These are phyloP conservation scores for Suillus bovinus DNA, from an alignment of 768 basidiomycete species.

Conservation along the genomic window DNA sequence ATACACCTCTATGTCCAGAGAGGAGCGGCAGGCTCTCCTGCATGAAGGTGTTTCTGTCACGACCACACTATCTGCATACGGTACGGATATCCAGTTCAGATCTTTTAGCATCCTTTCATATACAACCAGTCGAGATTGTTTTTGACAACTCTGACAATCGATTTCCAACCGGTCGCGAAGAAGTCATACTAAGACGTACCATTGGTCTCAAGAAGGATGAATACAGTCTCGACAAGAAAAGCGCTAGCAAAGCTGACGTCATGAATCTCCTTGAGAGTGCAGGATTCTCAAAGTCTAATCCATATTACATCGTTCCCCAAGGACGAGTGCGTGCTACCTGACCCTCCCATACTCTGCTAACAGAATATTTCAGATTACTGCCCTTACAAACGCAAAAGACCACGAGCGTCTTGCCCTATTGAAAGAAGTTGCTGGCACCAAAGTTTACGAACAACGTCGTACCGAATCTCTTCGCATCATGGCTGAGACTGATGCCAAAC, in stretches of 20 bases:
- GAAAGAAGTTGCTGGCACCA: conserved; percentile 97
- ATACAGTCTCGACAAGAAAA: conserved; percentile 96
- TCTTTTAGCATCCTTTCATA: background rate
- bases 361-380: conserved; percentile 68
- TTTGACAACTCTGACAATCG: conserved; percentile 95
- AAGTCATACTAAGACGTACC: conserved; percentile 86
- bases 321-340: conserved; percentile 67
- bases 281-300: conserved; percentile 97
- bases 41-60: conserved; percentile 91
- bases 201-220: conserved; percentile 99
- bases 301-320: conserved; percentile 99
- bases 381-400: conserved; percentile 96
- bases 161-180: conserved; percentile 89
- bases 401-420: conserved; percentile 90
- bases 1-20: conserved; percentile 92
- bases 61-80: conserved; percentile 90
- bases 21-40: conserved; percentile 89
- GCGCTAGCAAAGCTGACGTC: conserved; percentile 92
- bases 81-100: conserved; percentile 36
- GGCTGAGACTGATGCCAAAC: conserved; percentile 94
- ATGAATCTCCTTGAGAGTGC: conserved; percentile 97
- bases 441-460: conserved; percentile 95
- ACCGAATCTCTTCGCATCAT: conserved; percentile 93
- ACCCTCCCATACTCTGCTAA: conserved; percentile 11
- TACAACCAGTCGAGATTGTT: conserved; percentile 75